Percentiles rank a stretch among this genome's conserved stretches.
Conservation (phyloP, 768 basidiomycete genomes). For the Rhizopogon sp. region DNA sequence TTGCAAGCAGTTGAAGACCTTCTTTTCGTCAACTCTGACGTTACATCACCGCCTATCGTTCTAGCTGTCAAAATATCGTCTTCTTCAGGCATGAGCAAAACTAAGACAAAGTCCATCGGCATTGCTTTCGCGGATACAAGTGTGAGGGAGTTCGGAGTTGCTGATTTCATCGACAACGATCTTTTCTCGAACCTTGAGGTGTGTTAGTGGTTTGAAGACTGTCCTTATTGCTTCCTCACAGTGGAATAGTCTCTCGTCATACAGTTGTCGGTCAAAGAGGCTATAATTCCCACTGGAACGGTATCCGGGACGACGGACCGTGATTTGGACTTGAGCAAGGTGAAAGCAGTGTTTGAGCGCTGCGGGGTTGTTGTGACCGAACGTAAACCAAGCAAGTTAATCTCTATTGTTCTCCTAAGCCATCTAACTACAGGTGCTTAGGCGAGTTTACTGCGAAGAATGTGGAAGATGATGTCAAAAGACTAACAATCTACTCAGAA, state of each 20-base stretch:
- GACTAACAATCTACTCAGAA: slow-evolving; percentile 18
- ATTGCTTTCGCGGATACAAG: slow-evolving; percentile 92
- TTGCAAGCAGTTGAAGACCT: slow-evolving; percentile 74
- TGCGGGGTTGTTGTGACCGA: slow-evolving; percentile 91
- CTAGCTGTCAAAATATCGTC: slow-evolving; percentile 80
- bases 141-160: slow-evolving; percentile 76
- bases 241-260: slow-evolving; percentile 78
- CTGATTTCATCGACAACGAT: slow-evolving; percentile 93
- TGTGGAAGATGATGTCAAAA: slow-evolving; percentile 71
- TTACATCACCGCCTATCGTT: slow-evolving; percentile 80
- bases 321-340: slow-evolving; percentile 84
- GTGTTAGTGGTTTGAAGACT: slow-evolving; percentile 5
- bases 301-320: slow-evolving; percentile 67
- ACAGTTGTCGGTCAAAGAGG: slow-evolving; percentile 97
- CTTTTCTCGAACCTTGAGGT: slow-evolving; percentile 95
- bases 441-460: slow-evolving; percentile 83
- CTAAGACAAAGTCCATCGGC: slow-evolving; percentile 71
- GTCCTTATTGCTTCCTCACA: neutral
- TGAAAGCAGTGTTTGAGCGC: slow-evolving; percentile 81
- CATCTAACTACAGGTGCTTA: slow-evolving; percentile 21
- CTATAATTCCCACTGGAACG: slow-evolving; percentile 76
- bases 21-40: slow-evolving; percentile 77
- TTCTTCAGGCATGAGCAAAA: slow-evolving; percentile 43
- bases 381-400: slow-evolving; percentile 69
- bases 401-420: neutral